A percentile compares a stretch with the other conserved stretches of the same genome.
These are phyloP conservation scores for Crithidia expoeki DNA, from an alignment of 208 protist species.

Conservation along the genomic window DNA sequence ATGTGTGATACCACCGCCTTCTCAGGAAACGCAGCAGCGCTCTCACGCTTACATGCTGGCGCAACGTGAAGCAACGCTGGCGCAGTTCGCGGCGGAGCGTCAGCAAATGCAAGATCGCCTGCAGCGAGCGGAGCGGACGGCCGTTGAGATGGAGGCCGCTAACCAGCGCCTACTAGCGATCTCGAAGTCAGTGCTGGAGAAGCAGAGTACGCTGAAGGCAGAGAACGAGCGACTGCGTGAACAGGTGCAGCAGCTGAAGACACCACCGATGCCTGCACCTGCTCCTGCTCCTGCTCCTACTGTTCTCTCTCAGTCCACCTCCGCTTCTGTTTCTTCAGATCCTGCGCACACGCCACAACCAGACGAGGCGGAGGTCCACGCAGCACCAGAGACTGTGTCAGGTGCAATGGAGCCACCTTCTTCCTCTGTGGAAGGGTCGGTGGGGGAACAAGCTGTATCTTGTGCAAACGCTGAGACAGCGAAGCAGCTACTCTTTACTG, in stretches of 20 bases:
- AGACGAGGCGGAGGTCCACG: too few relatives aligned
- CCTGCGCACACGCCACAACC: background rate
- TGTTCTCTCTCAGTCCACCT: too few relatives aligned
- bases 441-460: too few relatives aligned
- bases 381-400: too few relatives aligned
- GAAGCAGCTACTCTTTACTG: too few relatives aligned
- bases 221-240: conserved; percentile 35
- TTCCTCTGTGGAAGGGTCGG: too few relatives aligned
- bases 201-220: conserved; percentile 28
- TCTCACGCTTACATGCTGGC: conserved; percentile 17
- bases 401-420: too few relatives aligned
- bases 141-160: conserved; percentile 23
- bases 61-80: conserved; percentile 32
- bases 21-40: conserved; percentile 19
- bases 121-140: conserved; percentile 22
- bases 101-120: conserved; percentile 30
- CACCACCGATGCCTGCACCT: background rate
- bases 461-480: too few relatives aligned
- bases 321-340: too few relatives aligned
- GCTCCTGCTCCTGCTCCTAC: background rate
- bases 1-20: background rate
- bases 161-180: conserved; percentile 49
- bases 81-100: conserved; percentile 23
- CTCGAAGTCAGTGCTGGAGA: conserved; percentile 44
- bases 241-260: conserved; percentile 22